These are phyloP conservation scores for Candida namnaoensis DNA, from an alignment of 805 yeast genomes.

Conservation along the genomic window DNA sequence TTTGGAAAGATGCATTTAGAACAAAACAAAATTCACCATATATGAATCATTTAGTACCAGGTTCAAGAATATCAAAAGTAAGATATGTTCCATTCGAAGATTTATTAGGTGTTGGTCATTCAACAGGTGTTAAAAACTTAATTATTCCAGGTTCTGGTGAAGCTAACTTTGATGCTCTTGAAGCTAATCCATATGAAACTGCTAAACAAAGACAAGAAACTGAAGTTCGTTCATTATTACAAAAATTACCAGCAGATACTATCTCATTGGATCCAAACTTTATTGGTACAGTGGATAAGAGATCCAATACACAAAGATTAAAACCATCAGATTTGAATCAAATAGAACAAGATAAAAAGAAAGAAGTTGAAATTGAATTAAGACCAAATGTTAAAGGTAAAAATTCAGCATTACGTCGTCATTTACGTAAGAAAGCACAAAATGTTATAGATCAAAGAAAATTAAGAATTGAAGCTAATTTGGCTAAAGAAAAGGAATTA, in stretches of 20 bases:
- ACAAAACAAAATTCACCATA: slow-evolving; percentile 75
- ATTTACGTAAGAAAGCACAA: slow-evolving; percentile 72
- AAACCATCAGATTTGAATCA: slow-evolving; percentile 46
- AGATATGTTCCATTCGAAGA: slow-evolving; percentile 93
- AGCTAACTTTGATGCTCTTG: slow-evolving; percentile 93
- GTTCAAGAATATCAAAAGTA: slow-evolving; percentile 59
- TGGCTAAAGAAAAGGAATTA: slow-evolving; percentile 63
- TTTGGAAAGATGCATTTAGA: slow-evolving; percentile 84
- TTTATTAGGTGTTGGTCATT: slow-evolving; percentile 85
- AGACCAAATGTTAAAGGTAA: slow-evolving; percentile 69
- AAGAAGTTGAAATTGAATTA: slow-evolving; percentile 27
- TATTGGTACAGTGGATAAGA: slow-evolving; percentile 76
- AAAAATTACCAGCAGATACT: slow-evolving; percentile 88
- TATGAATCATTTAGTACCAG: slow-evolving; percentile 82
- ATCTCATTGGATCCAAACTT: slow-evolving; percentile 83
- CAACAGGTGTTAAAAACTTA: slow-evolving; percentile 68
- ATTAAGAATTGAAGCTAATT: slow-evolving; percentile 63
- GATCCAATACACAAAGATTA: slow-evolving; percentile 55
- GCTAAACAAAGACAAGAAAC: slow-evolving; percentile 88
- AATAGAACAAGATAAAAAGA: slow-evolving; percentile 38
- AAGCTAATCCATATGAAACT: slow-evolving; percentile 86
- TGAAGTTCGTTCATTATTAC: slow-evolving; percentile 78
- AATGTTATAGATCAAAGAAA: slow-evolving; percentile 85
- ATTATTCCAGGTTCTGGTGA: slow-evolving; percentile 97
- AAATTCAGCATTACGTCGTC: slow-evolving; percentile 75